Base-by-base conservation (phyloP, 2,329 filamentous ascomycete genomes). In the Fusarium sp. region DNA sequence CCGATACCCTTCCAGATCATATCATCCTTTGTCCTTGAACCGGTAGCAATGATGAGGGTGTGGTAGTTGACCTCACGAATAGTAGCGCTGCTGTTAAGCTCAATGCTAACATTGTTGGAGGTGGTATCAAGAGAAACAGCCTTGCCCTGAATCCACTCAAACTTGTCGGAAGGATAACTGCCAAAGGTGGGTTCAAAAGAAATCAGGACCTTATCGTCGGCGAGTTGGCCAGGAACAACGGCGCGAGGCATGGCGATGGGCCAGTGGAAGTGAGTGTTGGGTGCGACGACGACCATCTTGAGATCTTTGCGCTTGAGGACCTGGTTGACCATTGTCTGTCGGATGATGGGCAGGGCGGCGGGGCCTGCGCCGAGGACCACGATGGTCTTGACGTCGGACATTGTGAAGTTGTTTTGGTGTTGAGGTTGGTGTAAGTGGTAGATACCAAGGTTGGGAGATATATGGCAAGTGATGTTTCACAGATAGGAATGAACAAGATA, bases 21-120 rank as follows among this genome's bases (percentile, higher is more conserved):
- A 62, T 74, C 76, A 6, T 79, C 81, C 22, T 72, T 77, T 33
- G 81, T 79, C 28, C 78, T 77, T 5, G 84, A 77, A 9, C 88
- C 88, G 4, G 87, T 89, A 11, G 87, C 86, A 43, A 90, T 76
- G 62, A 90, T 73, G 14, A 89, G 78, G 22, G 81, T 82, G 67
- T 88, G 81, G 71, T 89, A 90, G 21, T 63, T 62, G 56, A 88
- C 72, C 13, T 76, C 76, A 7, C 78, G 76, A n/a, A 71, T 69
- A 7, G 62, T 73, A 11, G 67, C 50, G 8, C 77, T 79, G 6
- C 75, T 79, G 44, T 76, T 77, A 33, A 78, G 75, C 22, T 76
- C 67, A 15, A 88, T 78, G 2, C 73, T 75, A 24, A 88, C 82
- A 1, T 75, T 78, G 64, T 84, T 85, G 45, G 64, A 64, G 4